Evolutionary conservation across 2,329 filamentous ascomycete genomes (phyloP).

Genomic region (Sclerotiophoma versabilis): DNA sequence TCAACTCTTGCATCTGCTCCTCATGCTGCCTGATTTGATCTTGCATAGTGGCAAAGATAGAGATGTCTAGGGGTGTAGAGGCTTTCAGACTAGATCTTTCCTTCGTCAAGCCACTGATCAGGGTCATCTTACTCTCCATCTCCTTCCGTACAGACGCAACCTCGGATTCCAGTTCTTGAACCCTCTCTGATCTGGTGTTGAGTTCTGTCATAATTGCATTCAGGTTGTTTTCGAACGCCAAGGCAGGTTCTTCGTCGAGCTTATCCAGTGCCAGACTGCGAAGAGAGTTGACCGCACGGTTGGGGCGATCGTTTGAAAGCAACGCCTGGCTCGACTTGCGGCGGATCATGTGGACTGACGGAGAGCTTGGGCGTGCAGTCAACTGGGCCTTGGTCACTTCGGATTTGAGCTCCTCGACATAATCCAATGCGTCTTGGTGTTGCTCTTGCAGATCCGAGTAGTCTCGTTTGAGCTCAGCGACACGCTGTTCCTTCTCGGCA

Average conservation of each 20-base stretch:
- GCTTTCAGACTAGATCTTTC: conserved; percentile 89
- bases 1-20: conserved; percentile 74
- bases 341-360: conserved; percentile 79
- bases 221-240: conserved; percentile 90
- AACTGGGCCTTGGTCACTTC: conserved; percentile 81
- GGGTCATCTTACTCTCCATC: conserved; percentile 95
- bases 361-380: conserved; percentile 63
- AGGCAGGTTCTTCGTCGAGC: conserved; percentile 82
- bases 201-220: conserved; percentile 93
- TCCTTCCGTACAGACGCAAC: conserved; percentile 86
- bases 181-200: conserved; percentile 83
- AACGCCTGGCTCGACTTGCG: conserved; percentile 92
- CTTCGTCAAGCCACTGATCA: conserved; percentile 91
- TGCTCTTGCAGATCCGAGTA: conserved; percentile 84
- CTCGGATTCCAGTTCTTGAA: conserved; percentile 87
- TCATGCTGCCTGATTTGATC: conserved; percentile 90
- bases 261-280: conserved; percentile 88
- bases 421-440: conserved; percentile 80
- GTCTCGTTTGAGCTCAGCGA: conserved; percentile 74
- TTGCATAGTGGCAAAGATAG: conserved; percentile 83
- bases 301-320: conserved; percentile 86
- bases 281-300: conserved; percentile 87
- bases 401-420: conserved; percentile 89
- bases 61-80: conserved; percentile 85
- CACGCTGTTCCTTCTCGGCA: conserved; percentile 76